These are phyloP conservation scores for Gymnopilus dilepis DNA, from an alignment of 768 basidiomycete species.

Conservation along the genomic window DNA sequence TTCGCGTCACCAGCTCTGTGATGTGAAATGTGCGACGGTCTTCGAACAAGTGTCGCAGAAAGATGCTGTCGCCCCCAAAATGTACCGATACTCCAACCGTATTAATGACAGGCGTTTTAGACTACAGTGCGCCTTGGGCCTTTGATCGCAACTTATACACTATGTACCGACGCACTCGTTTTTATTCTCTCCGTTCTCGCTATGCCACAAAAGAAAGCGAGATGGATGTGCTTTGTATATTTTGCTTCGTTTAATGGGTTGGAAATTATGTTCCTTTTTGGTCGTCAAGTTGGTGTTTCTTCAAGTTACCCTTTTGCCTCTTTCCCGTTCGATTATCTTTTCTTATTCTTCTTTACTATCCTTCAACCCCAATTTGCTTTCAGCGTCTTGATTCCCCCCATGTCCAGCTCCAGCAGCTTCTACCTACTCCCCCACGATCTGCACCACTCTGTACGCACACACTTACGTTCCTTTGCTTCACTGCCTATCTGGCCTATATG, in stretches of 20 bases:
- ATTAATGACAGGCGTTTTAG: constrained; percentile 22
- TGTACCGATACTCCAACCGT: constrained; percentile 16
- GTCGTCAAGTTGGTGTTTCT: not conserved
- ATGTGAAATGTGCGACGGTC: constrained; percentile 28
- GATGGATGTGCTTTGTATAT: constrained; percentile 11
- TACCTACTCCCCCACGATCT: not conserved
- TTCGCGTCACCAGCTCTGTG: constrained; percentile 50
- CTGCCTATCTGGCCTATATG: constrained; percentile 4
- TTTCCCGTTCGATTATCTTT: constrained; percentile 1
- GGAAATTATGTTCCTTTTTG: not conserved
- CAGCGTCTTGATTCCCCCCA: constrained; percentile 9
- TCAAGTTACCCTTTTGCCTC: constrained; percentile 1
- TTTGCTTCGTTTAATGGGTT: constrained; percentile 13
- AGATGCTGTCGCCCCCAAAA: constrained; percentile 25
- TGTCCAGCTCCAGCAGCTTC: constrained; percentile 9
- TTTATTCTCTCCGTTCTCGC: not conserved
- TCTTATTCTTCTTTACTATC: constrained; percentile 2
- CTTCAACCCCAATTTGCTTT: constrained; percentile 5
- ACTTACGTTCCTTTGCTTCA: not conserved
- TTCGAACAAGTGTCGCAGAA: constrained; percentile 10
- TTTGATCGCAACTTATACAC: constrained; percentile 12
- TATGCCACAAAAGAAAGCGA: not conserved
- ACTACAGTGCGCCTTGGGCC: constrained; percentile 6
- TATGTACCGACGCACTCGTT: constrained; percentile 17
- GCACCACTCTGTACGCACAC: not conserved